Percentiles rank a stretch among this genome's conserved stretches.
Evolutionary conservation across 768 basidiomycete species (phyloP).

Genomic region (Crepidotus variabilis): DNA sequence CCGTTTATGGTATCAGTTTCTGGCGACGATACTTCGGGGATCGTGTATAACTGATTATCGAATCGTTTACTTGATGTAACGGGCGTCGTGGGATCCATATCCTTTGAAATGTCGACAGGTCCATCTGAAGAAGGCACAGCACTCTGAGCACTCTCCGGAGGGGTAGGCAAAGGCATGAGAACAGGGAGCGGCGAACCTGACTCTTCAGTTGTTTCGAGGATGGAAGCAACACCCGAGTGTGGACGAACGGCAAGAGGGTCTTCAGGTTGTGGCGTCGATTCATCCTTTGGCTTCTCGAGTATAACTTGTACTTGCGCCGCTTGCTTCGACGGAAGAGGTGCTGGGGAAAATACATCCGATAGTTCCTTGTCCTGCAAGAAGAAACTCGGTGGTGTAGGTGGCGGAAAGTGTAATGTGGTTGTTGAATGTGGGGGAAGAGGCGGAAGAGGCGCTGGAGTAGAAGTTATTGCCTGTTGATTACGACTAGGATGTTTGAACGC

Average conservation of each 20-base stretch:
- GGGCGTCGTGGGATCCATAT: conserved; percentile 14
- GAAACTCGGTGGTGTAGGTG: conserved; percentile 36
- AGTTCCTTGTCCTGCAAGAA: conserved; percentile 29
- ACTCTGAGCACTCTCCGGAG: conserved; percentile 30
- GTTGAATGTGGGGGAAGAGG: conserved; percentile 13
- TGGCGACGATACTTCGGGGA: conserved; percentile 25
- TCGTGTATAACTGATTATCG: conserved; percentile 25
- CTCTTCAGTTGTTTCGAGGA: conserved; percentile 23
- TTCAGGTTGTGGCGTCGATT: conserved; percentile 6
- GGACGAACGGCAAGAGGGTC: conserved; percentile 25
- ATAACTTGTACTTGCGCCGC: conserved; percentile 24
- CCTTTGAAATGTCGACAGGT: conserved; percentile 15
- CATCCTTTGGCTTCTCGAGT: conserved; percentile 8
- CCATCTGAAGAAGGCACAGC: conserved; percentile 21
- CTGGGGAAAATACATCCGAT: conserved; percentile 21
- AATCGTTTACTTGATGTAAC: conserved; percentile 4
- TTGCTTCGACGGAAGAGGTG: conserved; percentile 17
- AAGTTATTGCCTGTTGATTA: conserved; percentile 1
- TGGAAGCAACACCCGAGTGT: conserved; percentile 24
- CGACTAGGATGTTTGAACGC: no score
- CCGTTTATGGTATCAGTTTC: conserved; percentile 10
- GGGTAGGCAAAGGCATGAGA: conserved; percentile 30
- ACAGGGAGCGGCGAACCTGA: conserved; percentile 23
- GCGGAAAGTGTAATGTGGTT: conserved; percentile 21
- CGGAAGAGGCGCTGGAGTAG: conserved; percentile 17